Evolutionary conservation across 1,139 yeast species (phyloP).

Genomic region (Lodderomyces orthopsilosis): DNA sequence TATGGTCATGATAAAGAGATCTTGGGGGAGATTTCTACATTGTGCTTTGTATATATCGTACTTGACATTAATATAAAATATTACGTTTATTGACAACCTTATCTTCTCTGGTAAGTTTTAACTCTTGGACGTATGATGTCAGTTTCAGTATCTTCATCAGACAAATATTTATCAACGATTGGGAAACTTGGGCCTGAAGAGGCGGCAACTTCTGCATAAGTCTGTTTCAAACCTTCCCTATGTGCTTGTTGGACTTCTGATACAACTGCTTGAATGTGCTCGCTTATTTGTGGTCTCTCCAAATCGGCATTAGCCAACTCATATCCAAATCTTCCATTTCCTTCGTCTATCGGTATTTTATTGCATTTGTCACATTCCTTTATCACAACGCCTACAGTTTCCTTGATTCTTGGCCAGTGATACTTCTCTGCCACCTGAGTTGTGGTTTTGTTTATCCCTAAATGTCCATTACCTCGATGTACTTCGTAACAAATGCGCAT

Average conservation of each 20-base stretch:
- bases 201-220: slow-evolving; percentile 45
- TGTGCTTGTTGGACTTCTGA: slow-evolving; percentile 9
- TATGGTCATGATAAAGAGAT: slow-evolving; percentile 1
- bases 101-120: slow-evolving; percentile 6
- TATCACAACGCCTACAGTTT: slow-evolving; percentile 78
- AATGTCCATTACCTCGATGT: slow-evolving; percentile 63
- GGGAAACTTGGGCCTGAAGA: slow-evolving; percentile 21
- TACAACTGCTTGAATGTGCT: slow-evolving; percentile 10
- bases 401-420: slow-evolving; percentile 91
- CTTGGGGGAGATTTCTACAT: slow-evolving; percentile 6
- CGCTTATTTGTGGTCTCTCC: not conserved
- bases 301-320: not conserved
- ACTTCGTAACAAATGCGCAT: slow-evolving; percentile 68
- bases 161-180: not conserved
- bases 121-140: slow-evolving; percentile 13
- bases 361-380: slow-evolving; percentile 70
- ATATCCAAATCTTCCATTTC: not conserved
- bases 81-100: not conserved
- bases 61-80: not conserved
- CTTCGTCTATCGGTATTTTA: not conserved
- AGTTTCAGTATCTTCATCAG: slow-evolving; percentile 9
- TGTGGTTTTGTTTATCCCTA: slow-evolving; percentile 91
- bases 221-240: slow-evolving; percentile 3
- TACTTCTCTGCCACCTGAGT: slow-evolving; percentile 72
- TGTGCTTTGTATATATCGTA: not conserved